These are phyloP conservation scores for Tulasnella sp. DNA, from an alignment of 768 basidiomycete genomes.

Conservation along the genomic window DNA sequence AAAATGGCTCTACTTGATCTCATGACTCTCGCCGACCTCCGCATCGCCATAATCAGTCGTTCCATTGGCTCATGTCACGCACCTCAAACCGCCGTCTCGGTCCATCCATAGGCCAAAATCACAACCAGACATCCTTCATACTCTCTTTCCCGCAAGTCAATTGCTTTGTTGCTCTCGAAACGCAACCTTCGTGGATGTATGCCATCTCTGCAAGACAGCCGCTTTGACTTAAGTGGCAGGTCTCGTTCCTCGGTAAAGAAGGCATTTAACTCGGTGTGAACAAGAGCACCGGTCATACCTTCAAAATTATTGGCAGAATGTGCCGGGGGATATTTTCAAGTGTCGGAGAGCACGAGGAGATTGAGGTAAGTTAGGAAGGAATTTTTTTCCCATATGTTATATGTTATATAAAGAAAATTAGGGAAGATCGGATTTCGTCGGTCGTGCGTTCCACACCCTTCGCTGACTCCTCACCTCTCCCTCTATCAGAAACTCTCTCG, in stretches of 20 bases:
- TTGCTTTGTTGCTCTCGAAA: conserved; percentile 89
- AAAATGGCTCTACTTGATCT: conserved; percentile 50
- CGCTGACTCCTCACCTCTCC: background rate
- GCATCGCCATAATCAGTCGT: conserved; percentile 59
- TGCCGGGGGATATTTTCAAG: conserved; percentile 95
- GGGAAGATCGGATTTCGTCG: background rate
- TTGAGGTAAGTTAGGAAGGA: conserved; percentile 55
- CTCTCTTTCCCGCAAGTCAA: conserved; percentile 69
- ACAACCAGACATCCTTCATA: conserved; percentile 47
- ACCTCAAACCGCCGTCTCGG: conserved; percentile 52
- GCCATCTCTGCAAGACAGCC: conserved; percentile 77
- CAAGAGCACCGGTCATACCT: conserved; percentile 75
- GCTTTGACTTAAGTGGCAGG: conserved; percentile 75
- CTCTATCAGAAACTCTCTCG: conserved; percentile 68
- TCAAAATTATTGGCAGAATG: conserved; percentile 88
- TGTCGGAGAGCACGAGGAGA: conserved; percentile 84
- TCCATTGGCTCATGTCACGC: conserved; percentile 57
- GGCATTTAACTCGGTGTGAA: conserved; percentile 98
- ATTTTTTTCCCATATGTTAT: background rate
- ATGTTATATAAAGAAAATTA: too few species aligned
- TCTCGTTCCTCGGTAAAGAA: conserved; percentile 79
- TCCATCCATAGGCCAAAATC: conserved; percentile 31
- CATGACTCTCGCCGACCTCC: conserved; percentile 83
- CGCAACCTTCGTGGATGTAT: conserved; percentile 87
- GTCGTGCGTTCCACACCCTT: background rate